Percentiles rank a stretch among this genome's conserved stretches.
phyloP scores from a whole-genome alignment of 495 filamentous ascomycete species.

The Penicillium roqueforti region DNA sequence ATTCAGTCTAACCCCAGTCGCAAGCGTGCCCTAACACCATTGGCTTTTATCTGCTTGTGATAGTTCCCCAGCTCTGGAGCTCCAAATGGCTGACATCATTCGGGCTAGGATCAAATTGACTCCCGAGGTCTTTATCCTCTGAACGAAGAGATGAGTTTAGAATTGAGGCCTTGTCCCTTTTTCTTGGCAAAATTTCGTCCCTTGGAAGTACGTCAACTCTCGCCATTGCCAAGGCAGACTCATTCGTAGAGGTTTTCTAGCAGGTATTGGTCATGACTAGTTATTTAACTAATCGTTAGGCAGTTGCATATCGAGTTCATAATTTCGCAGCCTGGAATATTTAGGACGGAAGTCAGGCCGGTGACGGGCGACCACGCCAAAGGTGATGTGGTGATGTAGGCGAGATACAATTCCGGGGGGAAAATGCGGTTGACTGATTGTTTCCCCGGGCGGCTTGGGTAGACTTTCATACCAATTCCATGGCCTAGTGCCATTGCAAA shows the following conservation, averaged over 20 bases:
- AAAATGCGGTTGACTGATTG: constrained; percentile 5
- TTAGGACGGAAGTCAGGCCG: background rate
- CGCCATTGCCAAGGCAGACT: background rate
- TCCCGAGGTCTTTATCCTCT: background rate
- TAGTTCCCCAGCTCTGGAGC: background rate
- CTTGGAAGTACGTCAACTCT: background rate
- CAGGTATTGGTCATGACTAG: no score
- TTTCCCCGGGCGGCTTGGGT: background rate
- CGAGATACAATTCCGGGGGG: background rate
- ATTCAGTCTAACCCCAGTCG: background rate
- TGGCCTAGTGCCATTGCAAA: background rate
- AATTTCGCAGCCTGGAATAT: background rate
- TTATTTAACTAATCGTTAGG: no score
- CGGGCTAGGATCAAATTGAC: no score
- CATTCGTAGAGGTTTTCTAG: background rate
- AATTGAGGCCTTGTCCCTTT: background rate
- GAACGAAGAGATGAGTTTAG: background rate
- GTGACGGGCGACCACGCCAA: background rate
- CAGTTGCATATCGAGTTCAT: background rate
- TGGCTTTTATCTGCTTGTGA: constrained; percentile 1
- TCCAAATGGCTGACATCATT: background rate
- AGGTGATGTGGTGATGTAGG: background rate
- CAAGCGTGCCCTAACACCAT: background rate
- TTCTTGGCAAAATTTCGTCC: background rate
- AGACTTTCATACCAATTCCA: background rate